These are phyloP conservation scores for Colletotrichum trifolii DNA, from an alignment of 2,329 filamentous ascomycete genomes.

Conservation along the genomic window DNA sequence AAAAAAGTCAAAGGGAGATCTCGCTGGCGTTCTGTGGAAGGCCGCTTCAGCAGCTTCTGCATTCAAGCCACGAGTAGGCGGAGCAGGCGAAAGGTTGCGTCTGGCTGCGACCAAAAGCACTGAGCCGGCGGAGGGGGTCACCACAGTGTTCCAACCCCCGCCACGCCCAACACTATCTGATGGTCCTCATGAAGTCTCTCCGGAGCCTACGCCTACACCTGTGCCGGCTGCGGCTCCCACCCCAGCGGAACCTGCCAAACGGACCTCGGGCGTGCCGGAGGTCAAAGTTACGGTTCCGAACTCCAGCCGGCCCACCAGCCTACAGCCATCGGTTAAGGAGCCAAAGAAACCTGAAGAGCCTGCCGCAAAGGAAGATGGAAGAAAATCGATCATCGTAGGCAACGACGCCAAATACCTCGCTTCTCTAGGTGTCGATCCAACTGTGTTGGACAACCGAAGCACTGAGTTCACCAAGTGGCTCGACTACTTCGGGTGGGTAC, in stretches of 20 bases:
- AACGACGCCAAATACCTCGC: slow-evolving; percentile 84
- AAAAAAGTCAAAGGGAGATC: slow-evolving; percentile 76
- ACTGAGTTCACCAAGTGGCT: slow-evolving; percentile 85
- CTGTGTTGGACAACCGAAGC: slow-evolving; percentile 79
- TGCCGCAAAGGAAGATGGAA: slow-evolving; percentile 58
- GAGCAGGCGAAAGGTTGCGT: slow-evolving; percentile 82
- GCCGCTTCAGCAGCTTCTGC: slow-evolving; percentile 73
- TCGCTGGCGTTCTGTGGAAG: slow-evolving; percentile 82
- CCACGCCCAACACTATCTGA: slow-evolving; percentile 55
- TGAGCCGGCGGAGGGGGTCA: slow-evolving; percentile 75
- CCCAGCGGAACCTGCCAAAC: slow-evolving; percentile 45
- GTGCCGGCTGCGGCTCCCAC: slow-evolving; percentile 39
- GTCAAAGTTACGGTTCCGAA: slow-evolving; percentile 67
- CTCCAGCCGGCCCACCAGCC: slow-evolving; percentile 51
- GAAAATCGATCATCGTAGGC: slow-evolving; percentile 73
- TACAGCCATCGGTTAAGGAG: slow-evolving; percentile 53
- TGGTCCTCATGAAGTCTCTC: slow-evolving; percentile 48
- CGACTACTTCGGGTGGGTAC: slow-evolving; percentile 89
- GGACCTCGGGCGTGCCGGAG: slow-evolving; percentile 60
- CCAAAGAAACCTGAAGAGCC: slow-evolving; percentile 41
- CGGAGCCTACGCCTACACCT: slow-evolving; percentile 38
- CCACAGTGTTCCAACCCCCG: slow-evolving; percentile 85
- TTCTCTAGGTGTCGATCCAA: slow-evolving; percentile 80
- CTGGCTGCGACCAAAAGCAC: slow-evolving; percentile 66
- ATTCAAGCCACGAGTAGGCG: slow-evolving; percentile 90